Evolutionary conservation across 2,329 filamentous ascomycete genomes (phyloP).

Genomic region (Colletotrichum tofieldiae): DNA sequence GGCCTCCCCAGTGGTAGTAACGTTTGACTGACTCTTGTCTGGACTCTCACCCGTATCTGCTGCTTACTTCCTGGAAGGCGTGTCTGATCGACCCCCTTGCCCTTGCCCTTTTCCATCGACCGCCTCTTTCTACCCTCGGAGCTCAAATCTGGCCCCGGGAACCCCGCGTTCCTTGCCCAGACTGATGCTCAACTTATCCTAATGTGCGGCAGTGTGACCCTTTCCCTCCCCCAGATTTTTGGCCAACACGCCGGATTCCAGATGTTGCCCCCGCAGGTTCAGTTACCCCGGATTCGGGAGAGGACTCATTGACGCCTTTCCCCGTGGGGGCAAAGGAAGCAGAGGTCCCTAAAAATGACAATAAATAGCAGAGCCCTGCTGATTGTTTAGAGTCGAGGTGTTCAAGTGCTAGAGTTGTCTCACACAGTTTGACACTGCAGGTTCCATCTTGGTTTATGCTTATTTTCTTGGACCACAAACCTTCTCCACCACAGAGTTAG

Average conservation of each 20-base stretch:
- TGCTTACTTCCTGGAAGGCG: conserved; percentile 3
- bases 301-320: conserved; percentile 1
- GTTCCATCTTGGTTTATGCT: conserved; percentile 30
- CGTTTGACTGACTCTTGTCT: conserved; percentile 10
- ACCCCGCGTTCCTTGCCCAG: conserved; percentile 21
- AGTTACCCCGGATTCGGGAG: conserved; percentile 35
- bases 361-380: conserved; percentile 39
- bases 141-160: conserved; percentile 25
- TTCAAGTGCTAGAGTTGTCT: background rate
- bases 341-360: background rate
- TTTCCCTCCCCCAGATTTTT: conserved; percentile 19
- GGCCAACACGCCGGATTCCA: conserved; percentile 24
- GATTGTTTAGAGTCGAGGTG: background rate
- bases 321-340: conserved; percentile 15
- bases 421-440: background rate
- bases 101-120: conserved; percentile 27
- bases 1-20: conserved; percentile 8
- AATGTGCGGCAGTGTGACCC: background rate
- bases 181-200: conserved; percentile 2
- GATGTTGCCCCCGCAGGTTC: conserved; percentile 33
- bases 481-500: background rate
- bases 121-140: conserved; percentile 17
- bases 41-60: conserved; percentile 1
- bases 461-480: conserved; percentile 11
- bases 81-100: conserved; percentile 6